Evolutionary conservation across 768 basidiomycete genomes (phyloP), one percentile per base, ranked within the genome.

Genomic region (Tulasnella sp.): DNA sequence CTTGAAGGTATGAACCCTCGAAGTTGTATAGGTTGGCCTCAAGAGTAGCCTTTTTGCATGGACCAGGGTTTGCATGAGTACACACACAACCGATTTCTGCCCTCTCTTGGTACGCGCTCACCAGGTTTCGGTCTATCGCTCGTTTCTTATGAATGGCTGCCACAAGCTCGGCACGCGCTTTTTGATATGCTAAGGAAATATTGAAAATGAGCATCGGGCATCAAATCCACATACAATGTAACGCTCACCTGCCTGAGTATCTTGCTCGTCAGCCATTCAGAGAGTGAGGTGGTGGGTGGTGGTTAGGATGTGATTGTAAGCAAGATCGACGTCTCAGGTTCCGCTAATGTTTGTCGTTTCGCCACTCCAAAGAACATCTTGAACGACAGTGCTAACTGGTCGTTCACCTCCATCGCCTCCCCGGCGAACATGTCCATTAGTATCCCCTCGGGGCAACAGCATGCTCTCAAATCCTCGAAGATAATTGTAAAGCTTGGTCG

Each of bases 21-120:
- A 87, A 75, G 62, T 80, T 82, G 71, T 86, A 86, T 64, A 92
- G 85, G 65, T 86, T 80, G 27, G 80, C 74, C 71, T 92, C 89
- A 59, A 86, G 75, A 65, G 83, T 78, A 21, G 86, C 85, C 88
- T 91, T 61, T 22, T n/a, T 15, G 22, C 31, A 57, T 30, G 31
- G 50, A 25, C 12, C n/a, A 43, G 12, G 52, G 2, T 21, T 38
- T 31, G 49, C 51, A 51, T 2, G 29, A 44, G 46, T 50, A 50
- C n/a, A 15, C 19, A 8, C 29, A 4, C 30, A 22, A 15, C 9
- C 24, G 12, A 30, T 43, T 29, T 1, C 8, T 19, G n/a, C 3
- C 41, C 24, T 25, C 11, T 4, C 52, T 38, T 54, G 9, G 9
- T 2, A 49, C 9, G 10, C 22, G 72, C 82, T 21, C 49, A 90